Evolutionary conservation across 2,329 filamentous ascomycete genomes (phyloP), one percentile per base, ranked within the genome.

Genomic region (Atkinsonella hypoxylon): DNA sequence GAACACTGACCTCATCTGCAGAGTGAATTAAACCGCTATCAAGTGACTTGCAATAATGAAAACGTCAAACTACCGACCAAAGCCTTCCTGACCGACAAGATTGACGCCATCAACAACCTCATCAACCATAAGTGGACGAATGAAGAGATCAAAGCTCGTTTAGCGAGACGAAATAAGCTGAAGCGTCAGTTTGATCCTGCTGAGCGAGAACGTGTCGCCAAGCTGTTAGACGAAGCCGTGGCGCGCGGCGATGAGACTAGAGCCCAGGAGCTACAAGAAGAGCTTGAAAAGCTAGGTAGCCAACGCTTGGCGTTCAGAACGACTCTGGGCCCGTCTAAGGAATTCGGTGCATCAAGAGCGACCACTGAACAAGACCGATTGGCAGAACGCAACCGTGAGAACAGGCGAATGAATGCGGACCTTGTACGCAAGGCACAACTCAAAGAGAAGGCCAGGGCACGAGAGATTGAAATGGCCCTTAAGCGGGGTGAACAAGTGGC

Each of bases 401-500:
- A 95, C 67, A 83, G 91, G 54, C 82, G 83, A 52, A 78, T 83
- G 58, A 96, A 96, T 62, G 78, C 80, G n/a, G 87, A 95, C 63
- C 83, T 87, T 45, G 86, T 97, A n/a, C 87, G 91, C 53, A 87
- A 87, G 65, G 91, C 90, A 0, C 87, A 96, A 63, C 75, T 95
- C 51, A 84, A 85, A 58, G 93, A 98, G 69, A 79, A 83, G 58
- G 78, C 78, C 47, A 76, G 75, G 56, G 73, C 73, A 59, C 79
- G 78, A 56, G 78, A 78, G 64, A 75, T 74, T 43, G 81, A 81
- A 56, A 76, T 74, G 51, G 80, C 78, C 41, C 67, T 82, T 44
- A 79, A 79, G 54, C 76, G 81, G 39, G 82, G 82, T 51, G 83
- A 87, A 61, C 71, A 72, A 2, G 72, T 79, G 34, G 68, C 74